Evolutionary conservation across 2,329 filamentous ascomycete genomes (phyloP).

Genomic region (Zymoseptoria ardabiliae): DNA sequence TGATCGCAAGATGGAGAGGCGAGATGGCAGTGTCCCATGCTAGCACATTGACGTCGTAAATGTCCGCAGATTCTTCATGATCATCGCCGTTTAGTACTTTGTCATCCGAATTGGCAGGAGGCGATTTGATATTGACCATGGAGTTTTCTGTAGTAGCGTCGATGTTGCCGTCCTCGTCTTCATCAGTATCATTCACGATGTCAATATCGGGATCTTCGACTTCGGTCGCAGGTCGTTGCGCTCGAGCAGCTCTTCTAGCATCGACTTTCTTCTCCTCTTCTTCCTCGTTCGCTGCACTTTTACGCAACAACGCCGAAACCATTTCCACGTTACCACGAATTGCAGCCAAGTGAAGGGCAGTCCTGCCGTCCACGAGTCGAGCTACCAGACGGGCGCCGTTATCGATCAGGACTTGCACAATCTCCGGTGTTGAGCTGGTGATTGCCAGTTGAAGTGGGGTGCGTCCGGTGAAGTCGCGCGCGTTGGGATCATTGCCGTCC

Average conservation of each 20-base stretch:
- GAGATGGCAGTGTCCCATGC: slow-evolving; percentile 72
- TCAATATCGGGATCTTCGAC: slow-evolving; percentile 34
- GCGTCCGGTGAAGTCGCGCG: slow-evolving; percentile 69
- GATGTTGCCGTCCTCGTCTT: slow-evolving; percentile 29
- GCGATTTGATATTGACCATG: slow-evolving; percentile 57
- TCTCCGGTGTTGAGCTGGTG: slow-evolving; percentile 58
- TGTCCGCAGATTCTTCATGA: slow-evolving; percentile 62
- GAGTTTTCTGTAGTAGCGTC: slow-evolving; percentile 53
- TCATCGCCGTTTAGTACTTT: slow-evolving; percentile 43
- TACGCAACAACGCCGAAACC: slow-evolving; percentile 63
- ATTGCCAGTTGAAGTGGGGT: slow-evolving; percentile 72
- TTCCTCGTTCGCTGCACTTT: slow-evolving; percentile 67
- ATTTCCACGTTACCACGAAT: slow-evolving; percentile 62
- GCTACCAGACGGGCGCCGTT: slow-evolving; percentile 65
- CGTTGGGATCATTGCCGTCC: slow-evolving; percentile 62
- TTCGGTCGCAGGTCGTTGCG: slow-evolving; percentile 18
- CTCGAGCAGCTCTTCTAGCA: slow-evolving; percentile 29
- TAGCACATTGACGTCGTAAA: slow-evolving; percentile 70
- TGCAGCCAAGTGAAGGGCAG: slow-evolving; percentile 75
- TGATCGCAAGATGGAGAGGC: slow-evolving; percentile 71
- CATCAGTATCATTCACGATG: slow-evolving; percentile 43
- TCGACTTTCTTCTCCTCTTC: slow-evolving; percentile 47
- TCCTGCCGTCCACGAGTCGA: slow-evolving; percentile 70
- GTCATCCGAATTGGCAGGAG: slow-evolving; percentile 30
- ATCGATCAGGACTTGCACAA: slow-evolving; percentile 66